These are phyloP conservation scores for Salix udensis DNA, from an alignment of 345 rosid genomes.

Conservation along the genomic window DNA sequence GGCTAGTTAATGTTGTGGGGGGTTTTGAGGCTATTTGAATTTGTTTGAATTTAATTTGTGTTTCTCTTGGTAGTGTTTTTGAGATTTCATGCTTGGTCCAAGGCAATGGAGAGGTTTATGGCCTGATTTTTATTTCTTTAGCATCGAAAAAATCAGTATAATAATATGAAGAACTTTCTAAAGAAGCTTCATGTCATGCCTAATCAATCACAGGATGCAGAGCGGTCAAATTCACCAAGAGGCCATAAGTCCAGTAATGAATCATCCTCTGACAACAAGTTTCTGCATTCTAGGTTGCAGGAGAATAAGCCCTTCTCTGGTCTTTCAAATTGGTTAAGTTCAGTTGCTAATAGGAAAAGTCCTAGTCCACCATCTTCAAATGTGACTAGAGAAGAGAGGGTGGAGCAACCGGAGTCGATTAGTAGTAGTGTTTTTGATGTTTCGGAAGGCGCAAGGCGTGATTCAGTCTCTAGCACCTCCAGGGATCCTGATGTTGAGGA, in stretches of 20 bases:
- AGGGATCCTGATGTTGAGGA: slow-evolving; percentile 82
- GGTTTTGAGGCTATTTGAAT: slow-evolving; percentile 4
- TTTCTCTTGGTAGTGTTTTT: neutral
- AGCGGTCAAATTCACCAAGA: slow-evolving; percentile 61
- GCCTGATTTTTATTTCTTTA: slow-evolving; percentile 51
- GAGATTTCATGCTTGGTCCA: slow-evolving; percentile 48
- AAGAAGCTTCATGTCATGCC: slow-evolving; percentile 78
- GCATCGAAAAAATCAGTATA: slow-evolving; percentile 36
- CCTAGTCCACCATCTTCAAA: slow-evolving; percentile 64
- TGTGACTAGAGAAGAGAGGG: slow-evolving; percentile 38
- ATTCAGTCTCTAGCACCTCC: slow-evolving; percentile 50
- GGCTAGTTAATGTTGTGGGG: slow-evolving; percentile 13
- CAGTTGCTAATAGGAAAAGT: slow-evolving; percentile 57
- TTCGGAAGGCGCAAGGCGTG: slow-evolving; percentile 42
- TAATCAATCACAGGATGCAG: slow-evolving; percentile 55
- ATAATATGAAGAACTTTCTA: slow-evolving; percentile 77
- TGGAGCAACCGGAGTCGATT: slow-evolving; percentile 46
- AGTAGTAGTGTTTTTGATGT: slow-evolving; percentile 35
- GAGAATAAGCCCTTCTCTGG: slow-evolving; percentile 69
- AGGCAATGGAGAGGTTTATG: slow-evolving; percentile 66
- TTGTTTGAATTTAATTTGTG: slow-evolving; percentile 12
- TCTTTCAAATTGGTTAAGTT: slow-evolving; percentile 76
- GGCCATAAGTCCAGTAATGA: slow-evolving; percentile 46
- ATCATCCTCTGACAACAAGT: slow-evolving; percentile 42
- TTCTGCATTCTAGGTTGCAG: slow-evolving; percentile 33